Percentiles rank a stretch among this genome's conserved stretches.
These are phyloP conservation scores for Rubia peregrina DNA, from an alignment of 305 asterid species.

Conservation along the genomic window DNA sequence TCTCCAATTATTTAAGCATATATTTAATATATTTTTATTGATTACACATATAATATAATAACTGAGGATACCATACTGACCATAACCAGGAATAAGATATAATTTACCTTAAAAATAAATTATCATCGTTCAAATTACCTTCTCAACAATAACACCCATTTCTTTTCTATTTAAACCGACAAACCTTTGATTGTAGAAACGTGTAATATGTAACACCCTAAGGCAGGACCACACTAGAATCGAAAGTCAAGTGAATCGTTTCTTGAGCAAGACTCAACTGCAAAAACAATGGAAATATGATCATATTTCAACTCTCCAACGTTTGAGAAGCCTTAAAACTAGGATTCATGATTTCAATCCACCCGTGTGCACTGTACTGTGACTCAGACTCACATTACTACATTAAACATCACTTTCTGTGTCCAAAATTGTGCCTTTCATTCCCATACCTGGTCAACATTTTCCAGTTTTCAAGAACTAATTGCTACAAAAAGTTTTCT, in stretches of 20 bases:
- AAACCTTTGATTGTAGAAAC: slow-evolving; percentile 1
- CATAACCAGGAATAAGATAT: too few species aligned
- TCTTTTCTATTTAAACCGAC: neutral
- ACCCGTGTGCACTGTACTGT: slow-evolving; percentile 41
- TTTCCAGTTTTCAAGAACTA: slow-evolving; percentile 28
- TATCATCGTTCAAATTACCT: too few species aligned
- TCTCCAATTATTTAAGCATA: too few species aligned
- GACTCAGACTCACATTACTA: slow-evolving; percentile 23
- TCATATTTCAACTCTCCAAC: slow-evolving; percentile 20
- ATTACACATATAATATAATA: too few species aligned
- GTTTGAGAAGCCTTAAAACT: slow-evolving; percentile 34
- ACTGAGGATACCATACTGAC: too few species aligned
- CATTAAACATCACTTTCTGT: slow-evolving; percentile 2
- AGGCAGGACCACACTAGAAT: neutral
- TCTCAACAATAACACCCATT: neutral
- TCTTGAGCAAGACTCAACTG: slow-evolving; percentile 12
- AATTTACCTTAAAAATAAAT: too few species aligned
- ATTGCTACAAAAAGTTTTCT: neutral
- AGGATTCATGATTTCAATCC: slow-evolving; percentile 29
- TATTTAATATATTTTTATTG: too few species aligned
- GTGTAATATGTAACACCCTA: neutral
- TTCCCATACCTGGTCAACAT: slow-evolving; percentile 13
- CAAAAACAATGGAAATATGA: neutral
- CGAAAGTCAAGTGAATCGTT: slow-evolving; percentile 6
- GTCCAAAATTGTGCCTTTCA: neutral